Base-by-base conservation (phyloP, 495 filamentous ascomycete species). In the Podospora sp. region DNA sequence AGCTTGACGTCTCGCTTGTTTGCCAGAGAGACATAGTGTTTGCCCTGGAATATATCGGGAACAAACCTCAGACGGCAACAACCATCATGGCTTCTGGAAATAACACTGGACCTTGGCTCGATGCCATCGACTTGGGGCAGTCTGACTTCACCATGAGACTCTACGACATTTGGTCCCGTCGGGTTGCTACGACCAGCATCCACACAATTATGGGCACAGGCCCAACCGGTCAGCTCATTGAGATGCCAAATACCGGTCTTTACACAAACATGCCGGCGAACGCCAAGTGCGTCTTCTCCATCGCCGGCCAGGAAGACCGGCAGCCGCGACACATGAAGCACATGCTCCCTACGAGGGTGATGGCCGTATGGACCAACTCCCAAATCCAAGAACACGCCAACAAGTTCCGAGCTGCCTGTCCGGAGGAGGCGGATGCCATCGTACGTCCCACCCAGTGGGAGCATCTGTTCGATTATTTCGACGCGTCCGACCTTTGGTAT, bases 401-500 rank as follows among this genome's bases (percentile, higher is more conserved):
- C 21, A 14, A 49, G 0, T 71, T 82, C 25, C 76, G 73, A 16
- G 35, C 63, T 0, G 56, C 77, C 2, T 80, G 77, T 60, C 78
- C 75, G 8, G 65, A 71, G 22, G 63, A 69, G 9, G 79, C 76
- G 40, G 72, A 70, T 63, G 65, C 60, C 51, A 72, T 83, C 33
- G 71, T 51, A 14, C 36, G 63, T 0, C 69, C 69, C 0, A 25
- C 33, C 0, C 27, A 18, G 16, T 82, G 69, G 64, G 67, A 72
- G 57, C 72, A 83, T 22, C 62, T 88, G 16, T 80, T 83, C 65
- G 58, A 79, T n/a, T 87, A 83, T 60, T 88, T 83, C 63, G 86
- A 88, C 68, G 69, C 74, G 2, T 64, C 75, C 51, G 86, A 88
- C 60, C 80, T 87, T 26, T 83, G 80, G 60, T 16, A 74, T 27